These are phyloP conservation scores for Phytophthora meadii DNA, from an alignment of 352 stramenopile species.

Conservation along the genomic window DNA sequence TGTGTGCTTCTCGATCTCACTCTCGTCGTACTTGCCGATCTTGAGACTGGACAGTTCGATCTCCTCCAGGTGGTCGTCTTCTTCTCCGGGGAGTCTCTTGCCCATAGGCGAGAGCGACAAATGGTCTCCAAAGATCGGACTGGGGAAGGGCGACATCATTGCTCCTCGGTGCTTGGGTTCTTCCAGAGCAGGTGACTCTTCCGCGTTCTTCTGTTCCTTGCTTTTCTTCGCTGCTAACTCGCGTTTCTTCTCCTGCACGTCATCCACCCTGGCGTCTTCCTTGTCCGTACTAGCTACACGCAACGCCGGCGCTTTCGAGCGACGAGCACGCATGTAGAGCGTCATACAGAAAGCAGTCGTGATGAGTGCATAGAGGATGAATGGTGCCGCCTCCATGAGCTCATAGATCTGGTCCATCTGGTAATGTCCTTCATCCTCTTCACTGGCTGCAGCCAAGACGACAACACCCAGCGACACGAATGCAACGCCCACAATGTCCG, in stretches of 20 bases:
- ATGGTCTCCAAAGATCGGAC: constrained; percentile 65
- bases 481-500: constrained; percentile 76
- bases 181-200: constrained; percentile 42
- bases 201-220: constrained; percentile 21
- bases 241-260: constrained; percentile 65
- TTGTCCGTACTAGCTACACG: constrained; percentile 69
- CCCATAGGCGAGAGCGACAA: constrained; percentile 51
- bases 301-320: constrained; percentile 81
- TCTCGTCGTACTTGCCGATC: constrained; percentile 65
- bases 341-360: constrained; percentile 86
- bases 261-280: constrained; percentile 52
- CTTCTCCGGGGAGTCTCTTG: constrained; percentile 46
- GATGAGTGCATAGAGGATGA: constrained; percentile 85
- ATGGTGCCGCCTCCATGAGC: constrained; percentile 80
- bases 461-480: constrained; percentile 84
- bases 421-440: constrained; percentile 79
- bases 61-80: constrained; percentile 67
- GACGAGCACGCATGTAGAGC: constrained; percentile 80
- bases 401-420: constrained; percentile 89
- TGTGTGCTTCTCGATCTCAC: constrained; percentile 84
- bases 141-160: constrained; percentile 86
- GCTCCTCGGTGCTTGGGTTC: constrained; percentile 41
- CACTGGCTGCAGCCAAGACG: constrained; percentile 75
- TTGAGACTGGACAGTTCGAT: constrained; percentile 61
- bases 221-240: constrained; percentile 45